Base-by-base conservation (phyloP, 139 green algal genomes). In the Coelastrella sp. region DNA sequence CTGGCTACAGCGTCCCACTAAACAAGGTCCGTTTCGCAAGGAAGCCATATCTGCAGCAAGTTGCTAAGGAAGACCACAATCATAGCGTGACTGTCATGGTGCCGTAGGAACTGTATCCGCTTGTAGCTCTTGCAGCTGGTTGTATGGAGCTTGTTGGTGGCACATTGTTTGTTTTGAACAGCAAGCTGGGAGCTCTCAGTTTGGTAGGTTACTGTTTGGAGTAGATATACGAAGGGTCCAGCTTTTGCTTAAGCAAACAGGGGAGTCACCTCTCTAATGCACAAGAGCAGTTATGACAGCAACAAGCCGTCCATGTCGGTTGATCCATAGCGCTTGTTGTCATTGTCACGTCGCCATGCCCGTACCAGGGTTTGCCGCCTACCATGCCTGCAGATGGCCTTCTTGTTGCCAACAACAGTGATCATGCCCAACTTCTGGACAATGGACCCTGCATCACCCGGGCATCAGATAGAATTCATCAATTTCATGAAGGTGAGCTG, bases 401-500 rank as follows among this genome's bases (percentile, higher is more conserved):
- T 86, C 68, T 34, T 82, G 13, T 19, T 88, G 23, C 48, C 72
- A 1, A 69, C 57, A 0, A 86, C 88, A 6, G 0, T 88, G 3
- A 50, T 91, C 3, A 85, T 75, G n/a, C 69, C 89, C 63, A 85
- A 89, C 25, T 91, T 91, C 63, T 91, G 88, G 88, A 63, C 80
- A 19, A 69, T 87, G 60, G 64, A 68, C 4, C 50, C 68, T 6
- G 64, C 8, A n/a, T 63, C 27, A 32, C 43, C 80, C 25, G 50
- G 50, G 13, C 30, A 67, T 34, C 85, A 88, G n/a, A 82, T 79
- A 8, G 79, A 86, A 35, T 66, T 89, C n/a, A 69, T 41, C 2
- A 66, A 85, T 3, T 91, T 91, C 50, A 66, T 91, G 25, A 88
- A 89, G 85, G 88, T 85, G 64, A 27, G 45, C 9, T 13, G 25